Evolutionary conservation across 1,284 basidiomycete species (phyloP), one percentile per base, ranked within the genome.

Genomic region (Heterobasidion occidentale): DNA sequence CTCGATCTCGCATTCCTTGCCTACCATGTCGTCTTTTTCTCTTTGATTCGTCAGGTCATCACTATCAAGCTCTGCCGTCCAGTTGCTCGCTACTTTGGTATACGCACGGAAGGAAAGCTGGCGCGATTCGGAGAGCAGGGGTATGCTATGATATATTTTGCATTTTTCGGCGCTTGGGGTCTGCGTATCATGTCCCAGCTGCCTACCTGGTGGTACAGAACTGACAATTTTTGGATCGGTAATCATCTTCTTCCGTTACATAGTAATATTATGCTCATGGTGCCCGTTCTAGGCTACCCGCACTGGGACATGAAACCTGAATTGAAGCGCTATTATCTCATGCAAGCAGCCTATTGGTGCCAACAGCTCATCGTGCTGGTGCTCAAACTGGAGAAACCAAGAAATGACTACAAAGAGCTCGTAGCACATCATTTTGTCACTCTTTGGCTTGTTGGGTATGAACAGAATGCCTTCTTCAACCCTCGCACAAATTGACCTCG

Each of bases 11-110:
- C 80, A 17, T 99, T 99, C 73, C 69, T 98, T 50, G 78, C 79
- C 3, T 98, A 94, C 71, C 82, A 97, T 70, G 79, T 98, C 69
- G 76, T 99, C 47, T 88, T 98, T 63, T 99, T 91, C 74, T 96
- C 93, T 1, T 92, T 94, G 68, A 67, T 97, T 36, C 86, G 97
- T 38, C 94, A 98, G 71, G 70, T 79, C 36, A 71, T 94, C 63
- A 85, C 88, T 9, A 62, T 91, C 64, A 83, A 84, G 61, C 51
- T 94, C 15, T 85, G 88, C 57, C 75, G 77, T 46, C 91, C 90
- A 0, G 66, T 95, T 51, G 94, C 89, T 0, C 77, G 73, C 48
- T 76, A 75, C 60, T 83, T 88, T 55, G 88, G 92, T 0, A 81
- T 97, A 56, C 79, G 74, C 64, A 81, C 80, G 54, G 72, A 78